Evolutionary conservation across 2,329 filamentous ascomycete species (phyloP), one percentile per base, ranked within the genome.

Genomic region (Talaromyces atroroseus): DNA sequence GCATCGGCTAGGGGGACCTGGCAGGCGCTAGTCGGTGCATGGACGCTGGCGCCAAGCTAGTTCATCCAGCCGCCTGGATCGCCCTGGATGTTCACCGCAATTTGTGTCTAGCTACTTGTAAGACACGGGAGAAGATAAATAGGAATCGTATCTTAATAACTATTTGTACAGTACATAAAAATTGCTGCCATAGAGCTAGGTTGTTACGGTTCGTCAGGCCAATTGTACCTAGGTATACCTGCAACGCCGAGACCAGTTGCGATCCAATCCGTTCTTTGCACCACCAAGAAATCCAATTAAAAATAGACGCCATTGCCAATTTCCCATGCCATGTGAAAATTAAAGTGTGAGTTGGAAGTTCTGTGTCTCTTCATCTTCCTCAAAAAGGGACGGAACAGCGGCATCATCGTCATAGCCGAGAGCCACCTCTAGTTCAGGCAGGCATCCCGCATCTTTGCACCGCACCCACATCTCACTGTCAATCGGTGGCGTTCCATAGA

Each of bases 381-480:
- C 68, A 50, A 68, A 73, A 1, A 65, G 64, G 1, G 63, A 68
- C 32, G 68, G 65, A 23, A 61, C 55, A 53, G 56, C 61, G 8
- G 48, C 53, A 18, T 66, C 61, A 14, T 68, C 63, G 26, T 61
- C 62, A 23, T 75, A 71, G 56, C 42, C 34, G 49, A 24, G 20
- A 20, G 18, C 24, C 3, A 38, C 29, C 20, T 58, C 46, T n/a
- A 23, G 12, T 34, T 58, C 47, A 24, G 51, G 56, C 1, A 76
- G 70, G 45, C 69, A 67, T 48, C 72, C 72, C 12, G 68, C 67
- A 40, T 66, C 61, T 59, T 71, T 72, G 63, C 75, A 71, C 34
- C 70, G 66, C 44, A 66, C 66, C 71, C 74, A 76, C 71, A 75
- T 76, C 36, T 75, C 73, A 34, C 71, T 74, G 12, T 73, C 75